Base-by-base conservation (phyloP, 164 flowering plant genomes). In the Vitis labrusca region DNA sequence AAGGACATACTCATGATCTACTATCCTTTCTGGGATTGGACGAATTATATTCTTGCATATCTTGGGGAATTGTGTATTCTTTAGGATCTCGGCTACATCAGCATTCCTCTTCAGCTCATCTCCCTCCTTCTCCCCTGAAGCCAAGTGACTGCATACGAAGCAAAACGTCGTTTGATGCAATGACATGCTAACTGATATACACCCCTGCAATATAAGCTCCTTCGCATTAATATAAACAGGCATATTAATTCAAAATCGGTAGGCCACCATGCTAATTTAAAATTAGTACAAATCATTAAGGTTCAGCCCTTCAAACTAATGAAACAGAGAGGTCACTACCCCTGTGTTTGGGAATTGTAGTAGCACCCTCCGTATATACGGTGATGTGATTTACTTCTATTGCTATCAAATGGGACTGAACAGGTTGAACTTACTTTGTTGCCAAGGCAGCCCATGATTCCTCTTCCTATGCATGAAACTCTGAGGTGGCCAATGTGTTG, bases 121-220 rank as follows among this genome's bases (percentile, higher is more conserved):
- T 0, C 98, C 98, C 61, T 91, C 99, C 72, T 93, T 95, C 86
- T 95, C 97, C 1, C 99, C 99, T 0, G 98, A 91, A 59, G 99
- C 98, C 80, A 95, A 82, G 79, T 95, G 99, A 76, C 93, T 77
- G 71, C 98, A 93, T 52, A 93, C 83, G 59, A 96, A 93, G 86
- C 99, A 93, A 77, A 91, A 89, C 77, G 91, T 89, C 1, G 99
- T 96, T 23, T 81, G 81, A 85, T 93, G 87, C 79, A 93, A 58
- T 50, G 98, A 66, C 97, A 96, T 82, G 86, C 99, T 96, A 68
- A 96, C 71, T 13, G 97, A 76, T 80, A 93, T 93, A 61, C 99
- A 96, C 32, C 99, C 99, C 99, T 94, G 83, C 80, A 83, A 56
- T 16, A 13, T 16, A 61, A 69, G 44, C 27, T 59, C 13, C 14